Evolutionary conservation across 2,329 filamentous ascomycete genomes (phyloP).

Genomic region (Fusarium ambrosium): DNA sequence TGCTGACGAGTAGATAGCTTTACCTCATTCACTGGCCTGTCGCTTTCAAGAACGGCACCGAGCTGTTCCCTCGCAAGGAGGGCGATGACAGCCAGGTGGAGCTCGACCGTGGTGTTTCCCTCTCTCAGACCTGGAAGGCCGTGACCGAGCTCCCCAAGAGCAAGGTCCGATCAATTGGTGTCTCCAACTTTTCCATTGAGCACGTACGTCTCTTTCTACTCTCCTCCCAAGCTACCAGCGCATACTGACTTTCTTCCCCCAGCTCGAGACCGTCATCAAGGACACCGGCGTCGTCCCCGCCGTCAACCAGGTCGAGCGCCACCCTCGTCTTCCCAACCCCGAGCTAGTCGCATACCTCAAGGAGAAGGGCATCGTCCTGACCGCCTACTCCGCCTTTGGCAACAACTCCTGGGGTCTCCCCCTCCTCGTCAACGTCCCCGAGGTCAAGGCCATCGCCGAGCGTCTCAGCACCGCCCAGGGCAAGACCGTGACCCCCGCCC

Average conservation of each 20-base stretch:
- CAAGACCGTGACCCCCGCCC: constrained; percentile 57
- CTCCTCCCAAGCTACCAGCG: not conserved
- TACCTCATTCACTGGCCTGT: constrained; percentile 76
- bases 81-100: constrained; percentile 52
- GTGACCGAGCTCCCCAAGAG: constrained; percentile 70
- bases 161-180: constrained; percentile 76
- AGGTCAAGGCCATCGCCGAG: constrained; percentile 69
- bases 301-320: constrained; percentile 78
- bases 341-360: constrained; percentile 71
- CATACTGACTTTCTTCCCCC: constrained; percentile 2
- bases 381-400: constrained; percentile 72
- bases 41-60: constrained; percentile 56
- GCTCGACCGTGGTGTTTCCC: constrained; percentile 60
- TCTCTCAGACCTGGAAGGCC: constrained; percentile 61
- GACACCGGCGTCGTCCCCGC: constrained; percentile 70
- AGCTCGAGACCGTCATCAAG: constrained; percentile 68
- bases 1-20: constrained; percentile 51
- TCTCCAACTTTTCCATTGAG: constrained; percentile 80
- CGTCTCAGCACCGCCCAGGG: constrained; percentile 52
- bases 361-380: constrained; percentile 74
- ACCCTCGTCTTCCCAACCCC: constrained; percentile 72
- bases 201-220: constrained; percentile 47
- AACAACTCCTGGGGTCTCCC: constrained; percentile 60
- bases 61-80: constrained; percentile 60
- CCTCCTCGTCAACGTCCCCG: constrained; percentile 70